phyloP scores from a whole-genome alignment of 2,329 filamentous ascomycete species.

The Kalmusia sp. region DNA sequence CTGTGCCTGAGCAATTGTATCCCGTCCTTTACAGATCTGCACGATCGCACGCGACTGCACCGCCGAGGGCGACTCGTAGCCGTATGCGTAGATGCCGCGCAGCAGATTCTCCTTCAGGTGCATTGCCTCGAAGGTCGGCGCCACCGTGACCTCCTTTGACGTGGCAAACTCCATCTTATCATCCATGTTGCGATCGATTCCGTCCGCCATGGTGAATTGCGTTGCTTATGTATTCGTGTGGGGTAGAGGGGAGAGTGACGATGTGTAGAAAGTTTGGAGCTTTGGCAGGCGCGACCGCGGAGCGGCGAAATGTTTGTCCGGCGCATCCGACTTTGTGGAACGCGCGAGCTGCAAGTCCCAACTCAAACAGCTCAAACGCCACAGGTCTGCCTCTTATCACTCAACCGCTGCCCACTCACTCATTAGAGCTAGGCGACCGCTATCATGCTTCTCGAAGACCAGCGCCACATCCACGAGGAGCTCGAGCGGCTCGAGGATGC shows the following conservation, averaged over 20 bases:
- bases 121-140: slow-evolving; percentile 78
- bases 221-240: slow-evolving; percentile 2
- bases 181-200: slow-evolving; percentile 89
- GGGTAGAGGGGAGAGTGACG: slow-evolving; percentile 19
- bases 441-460: slow-evolving; percentile 85
- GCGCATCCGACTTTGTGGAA: slow-evolving; percentile 23
- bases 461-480: slow-evolving; percentile 94
- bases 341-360: not conserved
- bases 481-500: slow-evolving; percentile 94
- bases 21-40: slow-evolving; percentile 97
- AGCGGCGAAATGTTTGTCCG: slow-evolving; percentile 18
- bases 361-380: slow-evolving; percentile 12
- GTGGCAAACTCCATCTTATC: slow-evolving; percentile 98
- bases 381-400: slow-evolving; percentile 29
- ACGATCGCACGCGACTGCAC: slow-evolving; percentile 98
- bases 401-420: slow-evolving; percentile 17
- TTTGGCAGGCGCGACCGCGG: slow-evolving; percentile 21
- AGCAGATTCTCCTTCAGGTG: slow-evolving; percentile 96
- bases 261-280: slow-evolving; percentile 32
- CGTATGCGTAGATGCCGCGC: slow-evolving; percentile 96
- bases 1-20: slow-evolving; percentile 97
- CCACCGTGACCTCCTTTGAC: slow-evolving; percentile 95
- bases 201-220: slow-evolving; percentile 78
- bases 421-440: slow-evolving; percentile 24
- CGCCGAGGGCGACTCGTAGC: slow-evolving; percentile 96